Evolutionary conservation across 176 grass and related monocot species (phyloP), one percentile per base, ranked within the genome.

Genomic region (Bonia amplexicaulis): DNA sequence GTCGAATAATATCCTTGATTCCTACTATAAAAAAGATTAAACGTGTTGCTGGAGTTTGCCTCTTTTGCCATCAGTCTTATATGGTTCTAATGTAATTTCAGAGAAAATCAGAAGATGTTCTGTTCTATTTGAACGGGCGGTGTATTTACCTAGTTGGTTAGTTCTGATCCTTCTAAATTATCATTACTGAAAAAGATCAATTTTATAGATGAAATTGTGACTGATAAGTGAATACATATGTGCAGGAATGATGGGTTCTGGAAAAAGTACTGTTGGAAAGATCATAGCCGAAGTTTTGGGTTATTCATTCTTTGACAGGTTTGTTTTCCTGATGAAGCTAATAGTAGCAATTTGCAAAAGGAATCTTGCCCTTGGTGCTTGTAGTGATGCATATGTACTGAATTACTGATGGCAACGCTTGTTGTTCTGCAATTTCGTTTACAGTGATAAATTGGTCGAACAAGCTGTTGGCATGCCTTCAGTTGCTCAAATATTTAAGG

Each of bases 251-350:
- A 99, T 99, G 96, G 96, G 96, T 57, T 99, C 96, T 71, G 96
- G 96, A 23, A 99, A 99, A 86, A 99, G 88, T 58, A 99, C 96
- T 12, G 93, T 99, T 45, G 96, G 93, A 17, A 99, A 99, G 86
- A 99, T 99, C 7, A 85, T 99, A 59, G 64, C 93, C 29, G 96
- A 99, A 92, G 96, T 94, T 74, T 84, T 99, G 71, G 86, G 91
- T 84, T 99, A 99, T 82, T 96, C 96, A 20, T 95, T 92, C 61
- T 96, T 99, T 80, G 96, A 99, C 69, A 99, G 96, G 96, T 99
- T 82, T 49, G 89, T 86, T 17, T 76, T n/a, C 14, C 8, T 48
- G n/a, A 64, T 58, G 47, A 82, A 58, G 44, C 37, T 69, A 63
- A 76, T 47, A 54, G 8, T 70, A 87, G 69, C 17, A 47, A 35